Base-by-base conservation (phyloP, 805 yeast genomes). In the Groenewaldozyma tartarivorans region DNA sequence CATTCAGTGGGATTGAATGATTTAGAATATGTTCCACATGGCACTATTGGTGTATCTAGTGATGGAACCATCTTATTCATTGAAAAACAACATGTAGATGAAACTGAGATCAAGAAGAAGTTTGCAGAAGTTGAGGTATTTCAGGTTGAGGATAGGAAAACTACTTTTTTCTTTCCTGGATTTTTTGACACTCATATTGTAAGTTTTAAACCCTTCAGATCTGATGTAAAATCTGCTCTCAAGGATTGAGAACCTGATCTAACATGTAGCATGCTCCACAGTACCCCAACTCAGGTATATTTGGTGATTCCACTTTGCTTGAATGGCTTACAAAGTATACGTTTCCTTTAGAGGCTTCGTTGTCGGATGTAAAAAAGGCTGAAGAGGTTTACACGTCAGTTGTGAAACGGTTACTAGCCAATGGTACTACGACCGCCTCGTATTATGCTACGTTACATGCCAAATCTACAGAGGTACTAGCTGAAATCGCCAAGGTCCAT, bases 401-500 rank as follows among this genome's bases (percentile, higher is more conserved):
- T 4, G 75, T 92, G n/a, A 52, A 62, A 3, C 75, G 81, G 42
- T 84, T 96, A 0, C 63, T 92, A 47, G 53, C 57, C 2, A 69
- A 78, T 55, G 98, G 98, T 17, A 92, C 97, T 1, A 92, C 98
- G 1, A 78, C 90, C 42, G 95, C 95, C 0, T 72, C 94, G 0
- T 92, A 92, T 63, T 92, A 78, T 58, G 90, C 96, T 3, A 87
- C 97, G 0, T 79, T 85, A 35, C 94, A 90, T 55, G 66, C 79
- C 0, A 74, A 72, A 4, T 78, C 95, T 3, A 74, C 96, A 2
- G 79, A 79, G 39, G 51, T 80, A 29, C 72, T 92, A 53, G 95
- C 94, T 1, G 81, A 80, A 44, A 57, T 81, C 13, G 77, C 90
- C 27, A 62, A 78, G 9, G 45, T 65, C 31, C 50, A 64, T 22